Evolutionary conservation across 73 alveolate species (phyloP).

Genomic region (Blepharisma stoltei): DNA sequence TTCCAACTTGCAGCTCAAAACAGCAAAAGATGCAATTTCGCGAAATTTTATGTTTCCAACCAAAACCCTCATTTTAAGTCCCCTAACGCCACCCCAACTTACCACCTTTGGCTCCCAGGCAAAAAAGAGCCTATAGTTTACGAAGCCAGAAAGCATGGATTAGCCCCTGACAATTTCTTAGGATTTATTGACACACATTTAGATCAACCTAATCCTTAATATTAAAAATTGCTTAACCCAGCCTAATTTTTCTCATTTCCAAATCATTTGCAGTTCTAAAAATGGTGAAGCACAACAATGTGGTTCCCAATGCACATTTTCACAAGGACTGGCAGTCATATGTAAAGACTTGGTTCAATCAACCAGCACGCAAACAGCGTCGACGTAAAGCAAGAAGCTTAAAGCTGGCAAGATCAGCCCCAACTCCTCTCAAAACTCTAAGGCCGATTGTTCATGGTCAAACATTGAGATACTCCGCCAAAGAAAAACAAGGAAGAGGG

Average conservation of each 20-base stretch:
- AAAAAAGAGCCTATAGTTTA: background rate
- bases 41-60: slow-evolving; percentile 5
- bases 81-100: slow-evolving; percentile 22
- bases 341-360: slow-evolving; percentile 91
- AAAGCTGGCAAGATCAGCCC: slow-evolving; percentile 58
- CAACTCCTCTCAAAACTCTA: slow-evolving; percentile 78
- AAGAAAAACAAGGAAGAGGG: slow-evolving; percentile 94
- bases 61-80: slow-evolving; percentile 18
- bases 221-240: too few species aligned
- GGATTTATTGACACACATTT: slow-evolving; percentile 12
- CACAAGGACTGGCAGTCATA: slow-evolving; percentile 80
- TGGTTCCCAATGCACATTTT: slow-evolving; percentile 83
- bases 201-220: background rate
- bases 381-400: slow-evolving; percentile 51
- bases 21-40: slow-evolving; percentile 14
- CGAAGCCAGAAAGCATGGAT: slow-evolving; percentile 6
- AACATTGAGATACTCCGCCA: slow-evolving; percentile 75
- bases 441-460: slow-evolving; percentile 82
- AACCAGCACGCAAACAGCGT: slow-evolving; percentile 80
- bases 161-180: background rate
- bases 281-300: slow-evolving; percentile 61
- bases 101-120: background rate
- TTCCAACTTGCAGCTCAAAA: slow-evolving; percentile 13
- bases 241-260: too few species aligned
- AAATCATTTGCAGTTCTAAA: background rate